Conservation (phyloP, 2,329 filamentous ascomycete genomes). For the Diaporthe citriasiana region DNA sequence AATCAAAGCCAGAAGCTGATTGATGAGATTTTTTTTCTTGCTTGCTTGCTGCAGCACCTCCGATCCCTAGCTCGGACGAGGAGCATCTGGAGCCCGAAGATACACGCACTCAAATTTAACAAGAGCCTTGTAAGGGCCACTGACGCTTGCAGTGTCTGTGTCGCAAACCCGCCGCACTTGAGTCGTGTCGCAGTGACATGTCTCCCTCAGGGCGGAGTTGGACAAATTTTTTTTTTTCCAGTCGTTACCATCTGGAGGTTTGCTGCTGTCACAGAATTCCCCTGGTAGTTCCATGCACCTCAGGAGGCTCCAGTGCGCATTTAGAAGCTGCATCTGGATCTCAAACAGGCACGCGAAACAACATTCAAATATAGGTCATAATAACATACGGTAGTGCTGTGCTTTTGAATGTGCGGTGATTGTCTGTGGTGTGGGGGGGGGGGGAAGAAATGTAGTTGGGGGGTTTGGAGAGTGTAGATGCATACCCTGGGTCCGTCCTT, state of each 20-base stretch:
- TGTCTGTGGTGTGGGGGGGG: background rate
- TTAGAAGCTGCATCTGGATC: conserved; percentile 34
- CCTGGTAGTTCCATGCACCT: conserved; percentile 31
- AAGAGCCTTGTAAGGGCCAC: conserved; percentile 20
- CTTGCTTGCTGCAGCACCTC: conserved; percentile 24
- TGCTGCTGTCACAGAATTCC: conserved; percentile 33
- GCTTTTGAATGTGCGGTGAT: conserved; percentile 29
- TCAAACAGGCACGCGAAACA: conserved; percentile 35
- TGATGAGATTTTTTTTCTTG: conserved; percentile 15
- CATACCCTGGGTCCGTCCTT: conserved; percentile 41
- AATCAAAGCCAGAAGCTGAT: conserved; percentile 33
- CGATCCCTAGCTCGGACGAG: conserved; percentile 32
- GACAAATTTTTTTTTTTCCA: conserved; percentile 34
- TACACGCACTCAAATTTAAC: conserved; percentile 38
- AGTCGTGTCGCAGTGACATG: conserved; percentile 33
- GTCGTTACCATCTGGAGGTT: conserved; percentile 37
- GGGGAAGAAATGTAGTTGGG: conserved; percentile 26
- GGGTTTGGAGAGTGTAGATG: conserved; percentile 40
- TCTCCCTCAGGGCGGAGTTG: conserved; percentile 24
- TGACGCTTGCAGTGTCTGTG: conserved; percentile 27
- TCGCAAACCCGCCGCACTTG: conserved; percentile 36
- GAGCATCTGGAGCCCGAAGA: conserved; percentile 30
- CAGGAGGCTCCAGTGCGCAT: conserved; percentile 29
- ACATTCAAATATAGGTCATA: conserved; percentile 40
- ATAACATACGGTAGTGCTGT: conserved; percentile 41